Conservation (phyloP, 2,329 filamentous ascomycete genomes). For the Beauveria sp. region DNA sequence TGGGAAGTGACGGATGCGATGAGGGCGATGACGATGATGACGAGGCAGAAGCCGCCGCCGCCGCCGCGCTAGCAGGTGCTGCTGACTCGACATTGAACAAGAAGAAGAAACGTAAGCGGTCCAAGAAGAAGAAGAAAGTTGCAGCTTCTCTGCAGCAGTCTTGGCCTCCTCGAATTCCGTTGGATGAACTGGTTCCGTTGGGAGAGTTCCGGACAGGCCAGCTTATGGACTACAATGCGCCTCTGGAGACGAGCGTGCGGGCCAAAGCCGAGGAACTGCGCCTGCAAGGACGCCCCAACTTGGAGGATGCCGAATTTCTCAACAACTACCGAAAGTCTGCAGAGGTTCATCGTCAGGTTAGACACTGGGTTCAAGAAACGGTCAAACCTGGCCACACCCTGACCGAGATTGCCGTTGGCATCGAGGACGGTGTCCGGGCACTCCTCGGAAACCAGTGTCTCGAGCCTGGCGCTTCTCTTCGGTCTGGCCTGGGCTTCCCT, state of each 20-base stretch:
- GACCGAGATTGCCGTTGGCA: conserved; percentile 71
- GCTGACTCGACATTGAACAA: conserved; percentile 7
- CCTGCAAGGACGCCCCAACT: conserved; percentile 15
- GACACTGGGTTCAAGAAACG: conserved; percentile 68
- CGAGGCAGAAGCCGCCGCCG: conserved; percentile 11
- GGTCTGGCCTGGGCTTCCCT: conserved; percentile 74
- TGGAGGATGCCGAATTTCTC: conserved; percentile 49
- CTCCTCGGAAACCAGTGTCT: conserved; percentile 67
- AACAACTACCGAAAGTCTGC: conserved; percentile 71
- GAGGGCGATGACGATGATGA: conserved; percentile 19
- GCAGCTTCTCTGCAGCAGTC: conserved; percentile 19
- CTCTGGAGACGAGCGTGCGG: conserved; percentile 16
- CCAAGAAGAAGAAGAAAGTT: conserved; percentile 16
- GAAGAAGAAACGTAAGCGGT: conserved; percentile 19
- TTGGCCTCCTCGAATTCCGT: conserved; percentile 25
- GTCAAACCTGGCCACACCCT: conserved; percentile 72
- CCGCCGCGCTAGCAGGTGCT: conserved; percentile 17
- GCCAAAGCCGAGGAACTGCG: conserved; percentile 21
- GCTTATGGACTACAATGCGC: conserved; percentile 17
- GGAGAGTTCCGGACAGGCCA: conserved; percentile 24
- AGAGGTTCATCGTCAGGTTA: conserved; percentile 73
- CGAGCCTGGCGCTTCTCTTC: conserved; percentile 65
- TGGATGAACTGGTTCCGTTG: conserved; percentile 22
- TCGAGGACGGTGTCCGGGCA: conserved; percentile 69
- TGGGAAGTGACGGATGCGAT: conserved; percentile 6